phyloP scores from a whole-genome alignment of 208 protist species.

The Crithidia expoeki region DNA sequence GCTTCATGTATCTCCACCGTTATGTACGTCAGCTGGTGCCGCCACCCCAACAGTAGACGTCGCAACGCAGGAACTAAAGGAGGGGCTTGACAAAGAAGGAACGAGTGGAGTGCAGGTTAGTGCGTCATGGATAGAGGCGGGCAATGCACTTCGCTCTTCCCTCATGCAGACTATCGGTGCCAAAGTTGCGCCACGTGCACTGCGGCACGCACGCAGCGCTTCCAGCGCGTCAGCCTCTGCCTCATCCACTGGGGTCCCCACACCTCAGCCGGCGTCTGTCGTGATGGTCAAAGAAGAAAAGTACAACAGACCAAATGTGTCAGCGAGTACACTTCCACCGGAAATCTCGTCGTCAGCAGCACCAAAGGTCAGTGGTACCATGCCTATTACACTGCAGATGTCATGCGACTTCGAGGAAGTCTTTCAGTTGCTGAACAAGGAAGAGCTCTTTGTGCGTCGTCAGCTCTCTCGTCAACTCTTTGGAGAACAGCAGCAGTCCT shows the following conservation, averaged over 20 bases:
- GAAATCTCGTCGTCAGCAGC: neutral
- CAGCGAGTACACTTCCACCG: neutral
- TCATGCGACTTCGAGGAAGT: constrained; percentile 10
- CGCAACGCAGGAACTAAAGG: neutral
- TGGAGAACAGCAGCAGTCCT: constrained; percentile 11
- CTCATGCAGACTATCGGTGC: constrained; percentile 27
- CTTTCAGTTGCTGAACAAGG: constrained; percentile 39
- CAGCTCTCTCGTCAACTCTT: constrained; percentile 31
- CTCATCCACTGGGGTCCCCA: neutral
- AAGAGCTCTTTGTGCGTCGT: constrained; percentile 54
- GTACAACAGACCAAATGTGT: neutral
- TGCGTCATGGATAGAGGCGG: constrained; percentile 22
- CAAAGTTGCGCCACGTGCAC: constrained; percentile 11
- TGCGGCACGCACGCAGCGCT: neutral
- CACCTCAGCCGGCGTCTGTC: constrained; percentile 1
- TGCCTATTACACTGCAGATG: too few relatives aligned
- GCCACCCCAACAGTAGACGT: neutral
- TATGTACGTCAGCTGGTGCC: neutral
- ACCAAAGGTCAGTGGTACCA: too few relatives aligned
- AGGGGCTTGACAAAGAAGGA: too few relatives aligned
- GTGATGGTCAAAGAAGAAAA: neutral
- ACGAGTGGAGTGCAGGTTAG: neutral
- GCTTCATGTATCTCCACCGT: constrained; percentile 7
- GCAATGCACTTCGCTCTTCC: constrained; percentile 25
- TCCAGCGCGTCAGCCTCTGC: neutral